These are phyloP conservation scores for Acephala macrosclerotiorum DNA, from an alignment of 2,329 filamentous ascomycete genomes.

Conservation along the genomic window DNA sequence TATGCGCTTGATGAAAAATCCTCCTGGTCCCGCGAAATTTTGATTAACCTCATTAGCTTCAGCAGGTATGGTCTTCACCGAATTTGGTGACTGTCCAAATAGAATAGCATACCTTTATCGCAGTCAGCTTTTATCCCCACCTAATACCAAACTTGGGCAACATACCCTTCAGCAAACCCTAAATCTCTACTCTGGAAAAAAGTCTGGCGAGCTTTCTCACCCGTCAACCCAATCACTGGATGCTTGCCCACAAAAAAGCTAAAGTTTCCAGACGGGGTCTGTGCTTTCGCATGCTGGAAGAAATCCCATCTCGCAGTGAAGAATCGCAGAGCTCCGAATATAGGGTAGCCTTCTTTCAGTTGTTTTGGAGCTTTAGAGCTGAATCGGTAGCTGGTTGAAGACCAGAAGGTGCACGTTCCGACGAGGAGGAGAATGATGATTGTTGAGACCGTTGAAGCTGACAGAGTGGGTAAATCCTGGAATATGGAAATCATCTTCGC, in stretches of 20 bases:
- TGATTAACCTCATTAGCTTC: background rate
- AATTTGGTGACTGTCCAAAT: conserved; percentile 16
- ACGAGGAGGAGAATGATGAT: background rate
- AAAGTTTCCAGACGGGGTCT: conserved; percentile 52
- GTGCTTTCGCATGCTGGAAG: conserved; percentile 44
- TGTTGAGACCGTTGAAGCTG: background rate
- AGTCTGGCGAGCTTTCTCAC: conserved; percentile 49
- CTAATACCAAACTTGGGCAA: background rate
- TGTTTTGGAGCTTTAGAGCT: conserved; percentile 36
- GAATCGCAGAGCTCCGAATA: conserved; percentile 54
- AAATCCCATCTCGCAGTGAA: conserved; percentile 56
- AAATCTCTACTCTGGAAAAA: conserved; percentile 56
- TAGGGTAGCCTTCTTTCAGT: conserved; percentile 45
- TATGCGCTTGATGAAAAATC: conserved; percentile 20
- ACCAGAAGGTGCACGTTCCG: background rate
- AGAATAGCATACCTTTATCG: conserved; percentile 28
- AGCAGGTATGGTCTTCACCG: background rate
- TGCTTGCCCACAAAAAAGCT: conserved; percentile 56
- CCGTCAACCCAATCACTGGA: conserved; percentile 53
- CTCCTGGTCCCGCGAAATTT: conserved; percentile 10
- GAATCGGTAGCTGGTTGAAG: background rate
- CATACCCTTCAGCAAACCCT: conserved; percentile 52
- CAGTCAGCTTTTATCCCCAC: background rate
- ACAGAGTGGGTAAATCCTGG: conserved; percentile 1
- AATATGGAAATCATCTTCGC: background rate